Evolutionary conservation across 306 rosid species (phyloP).

Genomic region (Quercus aquifolioides): DNA sequence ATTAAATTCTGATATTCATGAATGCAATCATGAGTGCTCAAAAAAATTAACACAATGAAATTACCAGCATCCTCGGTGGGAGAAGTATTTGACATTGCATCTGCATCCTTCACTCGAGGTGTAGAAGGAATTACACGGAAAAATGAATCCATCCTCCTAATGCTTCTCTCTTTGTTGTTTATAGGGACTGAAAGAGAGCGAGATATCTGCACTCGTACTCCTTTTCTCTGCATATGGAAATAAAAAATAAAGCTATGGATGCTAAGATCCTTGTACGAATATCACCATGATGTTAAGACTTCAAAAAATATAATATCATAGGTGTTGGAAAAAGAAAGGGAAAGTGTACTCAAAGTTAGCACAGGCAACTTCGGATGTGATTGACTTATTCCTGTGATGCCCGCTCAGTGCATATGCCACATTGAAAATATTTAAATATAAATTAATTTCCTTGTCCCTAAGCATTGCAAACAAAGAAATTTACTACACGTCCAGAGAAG

Average conservation of each 20-base stretch:
- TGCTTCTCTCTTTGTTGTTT: constrained; percentile 41
- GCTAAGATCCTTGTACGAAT: neutral
- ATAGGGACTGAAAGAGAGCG: constrained; percentile 88
- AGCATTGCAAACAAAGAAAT: constrained; percentile 5
- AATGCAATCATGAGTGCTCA: neutral
- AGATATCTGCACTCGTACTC: constrained; percentile 51
- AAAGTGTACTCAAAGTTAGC: constrained; percentile 2
- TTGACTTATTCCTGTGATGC: neutral
- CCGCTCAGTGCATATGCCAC: constrained; percentile 5
- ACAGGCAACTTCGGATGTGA: neutral
- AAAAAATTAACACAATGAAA: neutral
- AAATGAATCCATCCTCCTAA: constrained; percentile 69
- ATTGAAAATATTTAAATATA: neutral
- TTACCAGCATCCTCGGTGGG: constrained; percentile 62
- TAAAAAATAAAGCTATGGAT: constrained; percentile 5
- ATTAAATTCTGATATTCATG: neutral
- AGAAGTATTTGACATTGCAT: constrained; percentile 31
- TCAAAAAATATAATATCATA: neutral
- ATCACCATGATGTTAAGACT: neutral
- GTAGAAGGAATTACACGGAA: constrained; percentile 88
- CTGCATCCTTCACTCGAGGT: constrained; percentile 60
- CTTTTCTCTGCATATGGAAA: constrained; percentile 53
- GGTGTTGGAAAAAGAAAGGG: neutral
- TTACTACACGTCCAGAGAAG: constrained; percentile 10
- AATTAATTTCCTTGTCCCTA: neutral